Evolutionary conservation across 2,329 filamentous ascomycete genomes (phyloP), one percentile per base, ranked within the genome.

Genomic region (Pyrenochaeta sp.): DNA sequence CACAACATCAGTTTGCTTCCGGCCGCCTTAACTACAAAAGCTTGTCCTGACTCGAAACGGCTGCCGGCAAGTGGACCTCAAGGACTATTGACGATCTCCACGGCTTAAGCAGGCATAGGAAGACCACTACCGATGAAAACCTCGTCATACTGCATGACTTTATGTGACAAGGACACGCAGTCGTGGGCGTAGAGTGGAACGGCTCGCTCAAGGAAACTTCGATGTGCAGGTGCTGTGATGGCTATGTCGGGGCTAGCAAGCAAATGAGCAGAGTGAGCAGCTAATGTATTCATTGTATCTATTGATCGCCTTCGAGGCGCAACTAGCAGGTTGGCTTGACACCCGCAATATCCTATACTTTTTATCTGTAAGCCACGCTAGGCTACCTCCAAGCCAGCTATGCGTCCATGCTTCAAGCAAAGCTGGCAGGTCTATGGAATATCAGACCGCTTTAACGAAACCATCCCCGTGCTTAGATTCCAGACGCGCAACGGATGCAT

Each of bases 321-420:
- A 49, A 42, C 55, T 50, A 28, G 44, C 58, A 67, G 70, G 59
- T 68, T 69, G 66, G 71, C 65, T 61, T 47, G 56, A 62, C 52
- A 50, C 62, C 65, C 64, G 62, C 69, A 68, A 70, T 60, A 54
- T 53, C 54, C 61, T 63, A 58, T 69, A 57, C 67, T 67, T 71
- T 75, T 74, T 44, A 53, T 68, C 60, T 65, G 60, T 63, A 69
- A 62, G 55, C 52, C 66, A 69, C 63, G 50, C 56, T 63, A 66
- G 47, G 60, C 61, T 52, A 59, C 64, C 61, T 61, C 63, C 71
- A 63, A 66, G 55, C 63, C 58, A 64, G 58, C 57, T 50, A 55
- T 61, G 59, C 66, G 56, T 59, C 62, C 58, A 71, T 67, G 61
- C 61, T 61, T 54, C 56, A 65, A 62, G 65, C 34, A 44, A 52